Base-by-base conservation (phyloP, 805 yeast genomes). In the Schizosaccharomyces japonicus region DNA sequence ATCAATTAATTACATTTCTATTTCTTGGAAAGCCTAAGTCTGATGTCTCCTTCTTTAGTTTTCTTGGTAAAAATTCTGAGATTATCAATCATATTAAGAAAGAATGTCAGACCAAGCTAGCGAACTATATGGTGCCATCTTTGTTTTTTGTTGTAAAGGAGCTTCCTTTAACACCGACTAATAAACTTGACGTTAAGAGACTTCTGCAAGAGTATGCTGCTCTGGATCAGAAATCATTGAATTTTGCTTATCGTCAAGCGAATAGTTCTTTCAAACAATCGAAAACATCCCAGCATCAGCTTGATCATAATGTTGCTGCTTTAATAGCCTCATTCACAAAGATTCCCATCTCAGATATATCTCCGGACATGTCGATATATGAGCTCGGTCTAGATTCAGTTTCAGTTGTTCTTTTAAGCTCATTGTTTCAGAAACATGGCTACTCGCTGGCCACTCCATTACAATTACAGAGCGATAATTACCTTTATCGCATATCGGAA, bases 301-400 rank as follows among this genome's bases (percentile, higher is more conserved):
- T 15, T 8, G 27, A 36, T 19, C 42, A 25, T 36, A 36, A n/a
- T 3, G 7, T 55, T 17, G 36, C 44, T n/a, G 48, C 46, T 19
- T 23, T 15, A n/a, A 31, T 54, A 13, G 29, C 40, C 5, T 17
- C 32, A 6, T 31, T 48, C 2, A n/a, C 40, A 10, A 36, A 27
- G 13, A 15, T 45, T 7, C 33, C 25, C 8, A 13, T n/a, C 8
- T n/a, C 30, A 5, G n/a, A 23, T 17, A 23, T 49, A 8, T 5
- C 15, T 3, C 39, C 40, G 7, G 13, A 13, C 17, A 49, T 54
- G 8, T 49, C 56, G 11, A 26, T 55, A 15, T 54, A 52, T 34
- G 57, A 54, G 15, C 50, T 54, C 8, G 58, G 58, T 17, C 31
- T 54, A 27, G 58, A 55, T 44, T 55, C 58, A 3, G 53, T 55